Conservation (phyloP, 2,329 filamentous ascomycete genomes). For the Elsinoe perseae region DNA sequence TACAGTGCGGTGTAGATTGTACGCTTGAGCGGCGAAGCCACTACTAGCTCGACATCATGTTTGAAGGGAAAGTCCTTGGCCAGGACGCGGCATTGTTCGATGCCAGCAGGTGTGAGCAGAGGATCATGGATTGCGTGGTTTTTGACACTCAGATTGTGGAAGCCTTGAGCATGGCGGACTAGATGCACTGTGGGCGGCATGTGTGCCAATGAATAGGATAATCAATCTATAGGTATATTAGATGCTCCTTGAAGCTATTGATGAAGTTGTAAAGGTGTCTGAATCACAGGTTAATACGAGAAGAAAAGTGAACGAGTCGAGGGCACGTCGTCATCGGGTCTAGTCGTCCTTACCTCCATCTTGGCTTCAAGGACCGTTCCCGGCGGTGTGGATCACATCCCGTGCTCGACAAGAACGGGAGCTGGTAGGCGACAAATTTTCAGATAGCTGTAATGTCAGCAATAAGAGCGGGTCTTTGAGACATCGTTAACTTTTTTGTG, state of each 20-base stretch:
- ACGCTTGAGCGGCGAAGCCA: constrained; percentile 71
- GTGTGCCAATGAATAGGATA: background rate
- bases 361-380: background rate
- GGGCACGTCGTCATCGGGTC: constrained; percentile 2
- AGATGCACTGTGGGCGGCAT: constrained; percentile 51
- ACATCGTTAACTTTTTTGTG: background rate
- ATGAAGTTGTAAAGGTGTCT: background rate
- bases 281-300: background rate
- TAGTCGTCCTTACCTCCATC: constrained; percentile 3
- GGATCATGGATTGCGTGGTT: constrained; percentile 73
- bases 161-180: constrained; percentile 65
- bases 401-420: background rate
- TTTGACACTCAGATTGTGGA: constrained; percentile 65
- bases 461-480: background rate
- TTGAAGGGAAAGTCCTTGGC: constrained; percentile 57
- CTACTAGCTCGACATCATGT: constrained; percentile 57
- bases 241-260: background rate
- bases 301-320: background rate
- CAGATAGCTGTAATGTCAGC: background rate
- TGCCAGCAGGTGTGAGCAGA: constrained; percentile 65
- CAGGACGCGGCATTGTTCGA: constrained; percentile 63
- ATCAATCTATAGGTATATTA: background rate
- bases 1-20: constrained; percentile 71
- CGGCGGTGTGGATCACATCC: background rate
- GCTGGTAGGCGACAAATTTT: background rate